Conservation (phyloP, 768 basidiomycete genomes). For the Lentinula detonsa region DNA sequence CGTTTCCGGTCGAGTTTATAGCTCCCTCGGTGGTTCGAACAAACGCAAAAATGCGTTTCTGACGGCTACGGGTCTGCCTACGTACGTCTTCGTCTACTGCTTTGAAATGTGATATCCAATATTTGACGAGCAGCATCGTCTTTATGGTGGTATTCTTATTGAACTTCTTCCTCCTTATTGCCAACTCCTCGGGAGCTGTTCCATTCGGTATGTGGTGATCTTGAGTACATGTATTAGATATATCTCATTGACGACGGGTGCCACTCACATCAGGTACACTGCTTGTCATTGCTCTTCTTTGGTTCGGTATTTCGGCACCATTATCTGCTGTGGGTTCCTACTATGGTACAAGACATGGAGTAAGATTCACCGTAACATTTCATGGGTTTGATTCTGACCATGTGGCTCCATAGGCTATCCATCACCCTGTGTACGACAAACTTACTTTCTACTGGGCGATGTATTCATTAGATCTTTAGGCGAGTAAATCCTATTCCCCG, state of each 20-base stretch:
- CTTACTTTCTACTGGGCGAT: too few species aligned
- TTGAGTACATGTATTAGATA: background rate
- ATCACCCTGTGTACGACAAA: conserved; percentile 57
- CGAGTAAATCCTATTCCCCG: conserved; percentile 90
- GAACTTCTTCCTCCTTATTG: conserved; percentile 80
- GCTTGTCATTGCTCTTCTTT: conserved; percentile 75
- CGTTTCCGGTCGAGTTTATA: conserved; percentile 76
- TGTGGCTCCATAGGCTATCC: conserved; percentile 42
- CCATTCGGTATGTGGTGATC: conserved; percentile 66
- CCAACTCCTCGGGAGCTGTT: conserved; percentile 90
- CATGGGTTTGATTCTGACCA: background rate
- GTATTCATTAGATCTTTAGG: background rate
- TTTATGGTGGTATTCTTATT: conserved; percentile 86
- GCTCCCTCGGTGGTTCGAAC: conserved; percentile 72
- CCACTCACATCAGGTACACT: conserved; percentile 55
- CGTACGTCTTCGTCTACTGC: conserved; percentile 39
- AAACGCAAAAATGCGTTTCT: conserved; percentile 79
- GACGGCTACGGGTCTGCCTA: conserved; percentile 84
- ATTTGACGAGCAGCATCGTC: conserved; percentile 46
- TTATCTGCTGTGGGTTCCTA: conserved; percentile 83
- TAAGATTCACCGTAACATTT: conserved; percentile 27
- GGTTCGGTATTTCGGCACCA: conserved; percentile 94
- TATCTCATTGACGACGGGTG: background rate
- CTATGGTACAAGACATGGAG: conserved; percentile 82
- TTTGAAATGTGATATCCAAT: conserved; percentile 8